Evolutionary conservation across 179 eudicot species (phyloP).

Genomic region (Silene noctiflora): DNA sequence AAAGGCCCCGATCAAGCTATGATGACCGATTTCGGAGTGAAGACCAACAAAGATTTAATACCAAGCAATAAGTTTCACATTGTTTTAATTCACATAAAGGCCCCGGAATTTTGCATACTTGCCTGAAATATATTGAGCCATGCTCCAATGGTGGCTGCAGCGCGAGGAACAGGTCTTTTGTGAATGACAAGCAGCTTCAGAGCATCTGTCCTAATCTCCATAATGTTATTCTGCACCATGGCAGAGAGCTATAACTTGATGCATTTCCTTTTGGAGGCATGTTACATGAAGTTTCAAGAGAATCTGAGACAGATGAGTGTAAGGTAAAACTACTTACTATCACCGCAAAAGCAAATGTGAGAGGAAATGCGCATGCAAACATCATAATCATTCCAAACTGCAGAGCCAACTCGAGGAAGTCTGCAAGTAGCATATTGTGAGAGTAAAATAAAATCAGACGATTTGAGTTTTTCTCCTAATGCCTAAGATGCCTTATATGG

Average conservation of each 20-base stretch:
- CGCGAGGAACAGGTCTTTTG: constrained; percentile 80
- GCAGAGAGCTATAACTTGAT: constrained; percentile 4
- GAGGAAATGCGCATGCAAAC: constrained; percentile 98
- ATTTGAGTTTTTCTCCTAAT: neutral
- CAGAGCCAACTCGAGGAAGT: constrained; percentile 79
- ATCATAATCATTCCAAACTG: constrained; percentile 98
- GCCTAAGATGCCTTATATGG: constrained; percentile 1
- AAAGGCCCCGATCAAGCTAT: neutral
- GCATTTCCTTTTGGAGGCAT: neutral
- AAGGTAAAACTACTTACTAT: constrained; percentile 41
- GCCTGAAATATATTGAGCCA: constrained; percentile 97
- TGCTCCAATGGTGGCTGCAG: constrained; percentile 85
- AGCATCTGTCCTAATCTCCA: constrained; percentile 90
- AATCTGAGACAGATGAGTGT: neutral
- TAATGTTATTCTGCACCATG: constrained; percentile 68
- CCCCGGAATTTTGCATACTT: constrained; percentile 9
- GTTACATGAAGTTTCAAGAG: neutral
- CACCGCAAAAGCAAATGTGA: constrained; percentile 72
- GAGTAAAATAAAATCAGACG: neutral
- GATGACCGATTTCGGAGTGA: neutral
- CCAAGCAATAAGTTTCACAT: neutral
- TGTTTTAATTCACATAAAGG: neutral
- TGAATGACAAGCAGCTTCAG: constrained; percentile 77
- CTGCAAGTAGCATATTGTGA: constrained; percentile 40
- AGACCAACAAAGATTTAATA: neutral